Evolutionary conservation across 2,329 filamentous ascomycete genomes (phyloP).

Genomic region (Penicillium brevicompactum): DNA sequence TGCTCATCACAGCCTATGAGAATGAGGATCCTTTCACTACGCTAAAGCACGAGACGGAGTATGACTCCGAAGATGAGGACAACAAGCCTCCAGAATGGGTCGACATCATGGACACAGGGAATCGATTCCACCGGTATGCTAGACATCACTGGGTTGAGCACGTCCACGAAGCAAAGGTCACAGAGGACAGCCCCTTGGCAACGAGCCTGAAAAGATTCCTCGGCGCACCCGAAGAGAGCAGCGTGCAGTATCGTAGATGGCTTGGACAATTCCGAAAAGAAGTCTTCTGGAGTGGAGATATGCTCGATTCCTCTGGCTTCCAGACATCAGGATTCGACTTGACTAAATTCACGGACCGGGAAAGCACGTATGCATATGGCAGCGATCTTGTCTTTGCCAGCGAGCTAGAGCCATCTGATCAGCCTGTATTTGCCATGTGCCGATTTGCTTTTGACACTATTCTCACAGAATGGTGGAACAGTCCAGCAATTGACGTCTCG

Average conservation of each 20-base stretch:
- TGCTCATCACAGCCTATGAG: conserved; percentile 7
- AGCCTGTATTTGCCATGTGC: conserved; percentile 13
- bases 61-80: not conserved
- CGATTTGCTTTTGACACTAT: conserved; percentile 8
- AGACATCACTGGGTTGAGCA: conserved; percentile 13
- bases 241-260: conserved; percentile 12
- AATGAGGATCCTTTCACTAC: not conserved
- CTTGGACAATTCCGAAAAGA: not conserved
- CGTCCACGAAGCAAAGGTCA: not conserved
- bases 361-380: no score
- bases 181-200: not conserved
- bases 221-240: conserved; percentile 8
- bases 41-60: not conserved
- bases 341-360: no score
- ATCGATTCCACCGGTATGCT: conserved; percentile 14
- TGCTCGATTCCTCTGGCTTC: not conserved
- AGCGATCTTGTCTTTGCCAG: not conserved
- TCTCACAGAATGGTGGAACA: conserved; percentile 14
- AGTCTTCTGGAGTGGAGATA: not conserved
- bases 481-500: not conserved
- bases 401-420: conserved; percentile 4
- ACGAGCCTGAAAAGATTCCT: conserved; percentile 14
- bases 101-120: not conserved
- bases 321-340: not conserved
- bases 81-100: not conserved